Conservation (phyloP, 352 stramenopile species). For the Phytophthora pisi region DNA sequence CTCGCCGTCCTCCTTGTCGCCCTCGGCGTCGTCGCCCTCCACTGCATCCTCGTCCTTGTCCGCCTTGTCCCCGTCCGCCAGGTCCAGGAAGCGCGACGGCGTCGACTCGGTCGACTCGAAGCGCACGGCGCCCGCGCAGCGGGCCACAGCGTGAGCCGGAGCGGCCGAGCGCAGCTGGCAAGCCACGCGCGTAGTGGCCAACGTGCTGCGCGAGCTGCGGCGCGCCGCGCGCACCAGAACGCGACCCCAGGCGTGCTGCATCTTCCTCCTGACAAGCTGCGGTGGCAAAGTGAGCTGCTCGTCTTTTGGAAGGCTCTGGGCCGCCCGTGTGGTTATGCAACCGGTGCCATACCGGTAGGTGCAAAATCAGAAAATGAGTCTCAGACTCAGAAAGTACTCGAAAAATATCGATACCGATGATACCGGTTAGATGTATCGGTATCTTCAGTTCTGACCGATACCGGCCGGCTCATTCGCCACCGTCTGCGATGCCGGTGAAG, state of each 20-base stretch:
- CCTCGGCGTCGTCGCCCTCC: constrained; percentile 23
- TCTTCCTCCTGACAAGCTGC: constrained; percentile 19
- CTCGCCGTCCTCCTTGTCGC: constrained; percentile 44
- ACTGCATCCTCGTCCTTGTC: constrained; percentile 33
- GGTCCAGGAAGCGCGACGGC: constrained; percentile 75
- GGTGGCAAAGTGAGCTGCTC: constrained; percentile 33
- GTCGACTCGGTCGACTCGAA: constrained; percentile 34
- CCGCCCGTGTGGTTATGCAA: constrained; percentile 14
- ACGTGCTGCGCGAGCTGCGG: constrained; percentile 15
- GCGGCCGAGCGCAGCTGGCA: constrained; percentile 9
- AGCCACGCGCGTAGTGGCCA: constrained; percentile 5
- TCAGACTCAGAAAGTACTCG: too few relatives aligned
- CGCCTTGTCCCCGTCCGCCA: constrained; percentile 69
- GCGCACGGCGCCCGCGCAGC: constrained; percentile 16
- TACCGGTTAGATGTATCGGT: neutral
- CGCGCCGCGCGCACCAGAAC: constrained; percentile 25
- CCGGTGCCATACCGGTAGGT: neutral
- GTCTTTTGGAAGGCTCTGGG: constrained; percentile 25
- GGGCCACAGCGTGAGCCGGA: constrained; percentile 2
- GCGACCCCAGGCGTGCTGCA: constrained; percentile 29
- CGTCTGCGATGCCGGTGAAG: constrained; percentile 31
- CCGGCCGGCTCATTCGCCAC: neutral
- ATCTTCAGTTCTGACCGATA: neutral
- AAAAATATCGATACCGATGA: too few relatives aligned
- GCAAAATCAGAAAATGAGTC: too few relatives aligned